Evolutionary conservation across 2,329 filamentous ascomycete genomes (phyloP).

Genomic region (Hymenotorrendiella dingleyae): DNA sequence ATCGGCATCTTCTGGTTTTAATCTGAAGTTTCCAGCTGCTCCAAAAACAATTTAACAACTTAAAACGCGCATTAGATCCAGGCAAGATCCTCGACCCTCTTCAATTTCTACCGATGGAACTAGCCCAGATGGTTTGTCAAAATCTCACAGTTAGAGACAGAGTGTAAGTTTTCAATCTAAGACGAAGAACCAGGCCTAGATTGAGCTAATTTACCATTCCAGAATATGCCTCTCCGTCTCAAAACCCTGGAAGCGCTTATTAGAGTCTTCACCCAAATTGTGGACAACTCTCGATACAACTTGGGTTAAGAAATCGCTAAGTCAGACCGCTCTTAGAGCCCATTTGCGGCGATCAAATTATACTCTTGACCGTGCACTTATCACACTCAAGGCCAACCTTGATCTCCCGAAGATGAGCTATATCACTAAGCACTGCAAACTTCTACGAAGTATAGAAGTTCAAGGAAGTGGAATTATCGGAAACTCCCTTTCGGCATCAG

Average conservation of each 20-base stretch:
- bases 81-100: slow-evolving; percentile 28
- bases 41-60: slow-evolving; percentile 25
- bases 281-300: slow-evolving; percentile 29
- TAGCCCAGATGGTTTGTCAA: slow-evolving; percentile 28
- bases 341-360: slow-evolving; percentile 27
- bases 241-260: slow-evolving; percentile 26
- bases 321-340: slow-evolving; percentile 20
- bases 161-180: slow-evolving; percentile 20
- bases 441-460: slow-evolving; percentile 23
- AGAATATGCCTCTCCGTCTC: slow-evolving; percentile 29
- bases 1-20: not conserved
- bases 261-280: slow-evolving; percentile 26
- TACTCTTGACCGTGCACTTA: slow-evolving; percentile 21
- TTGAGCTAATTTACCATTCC: slow-evolving; percentile 9
- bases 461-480: slow-evolving; percentile 20
- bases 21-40: slow-evolving; percentile 24
- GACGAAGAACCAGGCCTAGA: too few species aligned
- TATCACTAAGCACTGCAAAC: slow-evolving; percentile 23
- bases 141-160: slow-evolving; percentile 26
- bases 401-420: slow-evolving; percentile 20
- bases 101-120: slow-evolving; percentile 28
- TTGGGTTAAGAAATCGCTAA: slow-evolving; percentile 12
- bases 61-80: slow-evolving; percentile 21
- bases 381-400: slow-evolving; percentile 18
- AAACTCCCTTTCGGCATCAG: slow-evolving; percentile 18